phyloP scores from a whole-genome alignment of 768 basidiomycete genomes.

The Cystofilobasidium macerans region DNA sequence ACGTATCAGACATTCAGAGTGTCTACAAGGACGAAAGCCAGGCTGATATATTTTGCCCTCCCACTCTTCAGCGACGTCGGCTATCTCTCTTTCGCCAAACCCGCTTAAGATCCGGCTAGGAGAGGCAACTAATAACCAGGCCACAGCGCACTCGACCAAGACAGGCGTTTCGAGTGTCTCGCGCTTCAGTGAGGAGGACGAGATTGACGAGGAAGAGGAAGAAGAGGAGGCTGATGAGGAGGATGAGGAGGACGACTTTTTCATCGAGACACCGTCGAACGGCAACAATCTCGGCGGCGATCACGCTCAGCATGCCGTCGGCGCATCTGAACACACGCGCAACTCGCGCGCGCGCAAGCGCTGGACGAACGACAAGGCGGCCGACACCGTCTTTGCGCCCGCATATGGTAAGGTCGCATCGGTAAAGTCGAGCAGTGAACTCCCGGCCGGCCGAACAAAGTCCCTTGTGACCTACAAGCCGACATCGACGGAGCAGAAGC shows the following conservation, averaged over 20 bases:
- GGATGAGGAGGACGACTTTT: slow-evolving; percentile 44
- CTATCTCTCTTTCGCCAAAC: slow-evolving; percentile 58
- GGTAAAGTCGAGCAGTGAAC: not conserved
- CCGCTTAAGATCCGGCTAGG: slow-evolving; percentile 55
- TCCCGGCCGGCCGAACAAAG: too few species aligned
- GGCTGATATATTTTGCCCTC: slow-evolving; percentile 16
- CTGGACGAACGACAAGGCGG: not conserved
- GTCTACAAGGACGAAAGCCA: too few species aligned
- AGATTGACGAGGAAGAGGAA: slow-evolving; percentile 27
- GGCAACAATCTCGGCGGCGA: not conserved
- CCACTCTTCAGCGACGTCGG: slow-evolving; percentile 52
- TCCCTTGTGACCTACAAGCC: too few species aligned
- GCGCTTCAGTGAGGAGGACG: slow-evolving; percentile 22
- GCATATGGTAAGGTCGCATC: not conserved
- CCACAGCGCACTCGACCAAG: slow-evolving; percentile 32
- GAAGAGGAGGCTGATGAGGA: slow-evolving; percentile 45
- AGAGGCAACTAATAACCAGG: too few species aligned
- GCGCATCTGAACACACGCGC: not conserved
- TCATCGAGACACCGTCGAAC: slow-evolving; percentile 30
- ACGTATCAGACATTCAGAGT: slow-evolving; percentile 11
- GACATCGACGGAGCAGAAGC: slow-evolving; percentile 26
- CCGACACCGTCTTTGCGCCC: not conserved
- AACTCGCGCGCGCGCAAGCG: slow-evolving; percentile 1
- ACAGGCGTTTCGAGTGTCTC: slow-evolving; percentile 33
- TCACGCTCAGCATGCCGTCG: not conserved